Evolutionary conservation across 176 grass and related monocot genomes (phyloP), one percentile per base, ranked within the genome.

Genomic region (Ensete glaucum): DNA sequence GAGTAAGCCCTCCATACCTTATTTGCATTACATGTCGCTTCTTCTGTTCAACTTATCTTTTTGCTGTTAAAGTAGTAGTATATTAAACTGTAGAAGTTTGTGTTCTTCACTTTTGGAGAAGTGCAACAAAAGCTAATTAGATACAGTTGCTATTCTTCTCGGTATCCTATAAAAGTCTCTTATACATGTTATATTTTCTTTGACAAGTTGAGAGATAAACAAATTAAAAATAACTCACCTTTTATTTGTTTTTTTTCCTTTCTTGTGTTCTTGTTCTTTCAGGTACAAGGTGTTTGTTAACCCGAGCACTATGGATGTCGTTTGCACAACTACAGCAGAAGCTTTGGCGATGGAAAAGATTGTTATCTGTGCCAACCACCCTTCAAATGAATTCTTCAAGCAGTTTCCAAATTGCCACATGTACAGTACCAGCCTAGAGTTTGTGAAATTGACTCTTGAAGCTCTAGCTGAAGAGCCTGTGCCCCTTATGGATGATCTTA

Each of bases 231-330:
- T 5, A 60, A 60, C 9, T 19, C 14, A 60, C 14, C n/a, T 60
- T 60, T 19, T 60, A 60, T 17, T 17, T 60, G 2, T 21, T 73
- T 73, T 2, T 73, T 24, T 2, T 54, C 49, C 14, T 56, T 57
- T 19, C 50, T 34, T 55, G 26, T 72, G 1, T 57, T 53, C 43
- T 82, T 19, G 56, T 80, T 78, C 27, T 72, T 57, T 68, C 88
- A 98, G 90, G 79, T 98, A 94, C 82, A 94, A 98, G 88, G 88
- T 94, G 69, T 98, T 98, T 80, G 87, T 94, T 82, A 99, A 99
- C 69, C 90, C 90, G 57, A 91, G 95, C 86, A 98, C 88, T 64
- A 85, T 90, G 15, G 94, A 98, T 82, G 94, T 98, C 12, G 90
- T 99, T 52, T 99, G 95, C 80, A 99, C 90, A 5, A 99, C 95